Evolutionary conservation across 1,139 yeast genomes (phyloP), one percentile per base, ranked within the genome.

Genomic region (Yamadazyma triangularis): DNA sequence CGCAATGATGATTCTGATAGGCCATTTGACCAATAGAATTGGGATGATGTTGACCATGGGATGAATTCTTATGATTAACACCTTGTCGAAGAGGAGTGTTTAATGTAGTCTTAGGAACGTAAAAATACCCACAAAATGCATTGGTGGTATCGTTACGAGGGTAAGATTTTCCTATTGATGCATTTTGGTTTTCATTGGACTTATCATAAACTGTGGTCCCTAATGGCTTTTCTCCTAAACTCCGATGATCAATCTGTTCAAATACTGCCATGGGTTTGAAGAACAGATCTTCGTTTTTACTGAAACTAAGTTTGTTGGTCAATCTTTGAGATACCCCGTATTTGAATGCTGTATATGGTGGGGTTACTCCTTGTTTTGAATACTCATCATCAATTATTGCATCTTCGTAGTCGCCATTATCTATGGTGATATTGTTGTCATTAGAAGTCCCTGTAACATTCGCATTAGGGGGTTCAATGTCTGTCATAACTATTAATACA

Each of bases 1-100:
- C 40, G 28, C 60, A 58, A 31, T 55, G 57, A 30, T 55, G 58
- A 34, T 59, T 60, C 28, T 62, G 71, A 40, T 56, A 64, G 25
- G 60, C 56, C 4, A 60, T 36, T 36, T 56, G 44, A 5, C 61
- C 59, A 4, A 60, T 36, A 23, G 47, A 54, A 15, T 31, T 35
- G 26, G 34, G 35, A 20, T 30, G 34, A 28, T 33, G 34, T 7
- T 31, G 29, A 12, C 32, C 30, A 5, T 23, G 39, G 15, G 35
- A 35, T 23, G 39, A 42, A 8, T 37, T 27, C 24, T 35, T 35
- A 9, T 18, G 20, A 18, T 6, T 7, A 18, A 7, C 6, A 6
- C 20, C 9, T 10, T 30, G 35, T 4, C 34, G 24, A 14, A 41
- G 34, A 4, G 61, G 60, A 2, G 50, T 34, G 34, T 57, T 58